Evolutionary conservation across 441 rosid genomes (phyloP).

Genomic region (Adansonia gregorii): DNA sequence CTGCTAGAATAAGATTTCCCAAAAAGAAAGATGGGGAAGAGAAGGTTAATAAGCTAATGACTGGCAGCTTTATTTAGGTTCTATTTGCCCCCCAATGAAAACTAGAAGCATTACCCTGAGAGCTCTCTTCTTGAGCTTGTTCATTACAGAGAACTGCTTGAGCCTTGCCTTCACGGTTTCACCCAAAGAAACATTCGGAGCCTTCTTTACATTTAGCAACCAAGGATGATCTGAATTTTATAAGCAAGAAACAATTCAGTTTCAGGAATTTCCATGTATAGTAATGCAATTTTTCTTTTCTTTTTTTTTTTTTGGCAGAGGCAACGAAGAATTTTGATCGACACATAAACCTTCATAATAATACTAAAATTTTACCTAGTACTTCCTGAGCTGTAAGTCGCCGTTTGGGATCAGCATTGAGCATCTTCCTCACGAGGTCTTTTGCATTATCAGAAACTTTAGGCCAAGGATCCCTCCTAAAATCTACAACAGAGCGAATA

Average conservation of each 20-base stretch:
- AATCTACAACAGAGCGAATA: conserved; percentile 58
- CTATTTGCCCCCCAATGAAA: no score
- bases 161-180: conserved; percentile 77
- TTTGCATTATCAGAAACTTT: conserved; percentile 66
- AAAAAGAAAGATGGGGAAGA: neutral
- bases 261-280: neutral
- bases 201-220: conserved; percentile 70
- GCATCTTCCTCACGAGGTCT: conserved; percentile 74
- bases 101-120: conserved; percentile 52
- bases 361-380: conserved; percentile 48
- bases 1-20: conserved; percentile 36
- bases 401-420: conserved; percentile 62
- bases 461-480: conserved; percentile 84
- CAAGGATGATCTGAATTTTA: conserved; percentile 66
- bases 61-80: neutral
- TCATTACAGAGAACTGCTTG: conserved; percentile 78
- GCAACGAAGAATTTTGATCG: no score
- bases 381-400: conserved; percentile 78
- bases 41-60: neutral
- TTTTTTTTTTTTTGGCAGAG: no score
- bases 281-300: neutral
- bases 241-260: conserved; percentile 26
- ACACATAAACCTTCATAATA: no score
- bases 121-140: conserved; percentile 82
- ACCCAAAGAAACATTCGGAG: conserved; percentile 74